These are phyloP conservation scores for Colletotrichum chlorophyti DNA, from an alignment of 2,329 filamentous ascomycete genomes.

Conservation along the genomic window DNA sequence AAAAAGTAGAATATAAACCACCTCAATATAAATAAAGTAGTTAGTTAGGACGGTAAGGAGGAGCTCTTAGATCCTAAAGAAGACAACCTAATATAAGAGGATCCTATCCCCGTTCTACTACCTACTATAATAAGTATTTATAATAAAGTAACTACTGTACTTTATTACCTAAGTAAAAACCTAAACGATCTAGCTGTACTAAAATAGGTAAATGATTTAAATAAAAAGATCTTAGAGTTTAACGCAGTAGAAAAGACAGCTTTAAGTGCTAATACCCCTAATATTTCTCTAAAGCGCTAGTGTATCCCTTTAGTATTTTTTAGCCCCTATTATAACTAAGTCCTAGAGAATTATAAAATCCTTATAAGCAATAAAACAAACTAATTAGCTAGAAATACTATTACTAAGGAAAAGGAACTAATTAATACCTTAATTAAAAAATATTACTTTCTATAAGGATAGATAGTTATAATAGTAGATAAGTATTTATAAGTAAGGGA, in stretches of 20 bases:
- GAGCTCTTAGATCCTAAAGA: not conserved
- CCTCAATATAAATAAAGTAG: slow-evolving; percentile 35
- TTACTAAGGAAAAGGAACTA: not conserved
- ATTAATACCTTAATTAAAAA: not conserved
- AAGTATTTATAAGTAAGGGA: not conserved
- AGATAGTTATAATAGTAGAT: not conserved
- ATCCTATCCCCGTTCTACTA: not conserved
- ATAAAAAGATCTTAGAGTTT: not conserved
- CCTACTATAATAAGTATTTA: not conserved
- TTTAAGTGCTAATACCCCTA: not conserved
- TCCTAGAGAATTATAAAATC: not conserved
- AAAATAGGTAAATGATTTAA: not conserved
- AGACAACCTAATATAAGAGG: not conserved
- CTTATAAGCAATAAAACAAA: not conserved
- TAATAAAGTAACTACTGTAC: not conserved
- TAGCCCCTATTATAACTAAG: not conserved
- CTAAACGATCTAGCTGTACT: not conserved
- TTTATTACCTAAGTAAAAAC: not conserved
- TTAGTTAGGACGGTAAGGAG: not conserved
- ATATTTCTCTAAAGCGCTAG: not conserved
- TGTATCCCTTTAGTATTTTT: not conserved
- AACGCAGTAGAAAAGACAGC: not conserved
- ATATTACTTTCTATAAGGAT: not conserved
- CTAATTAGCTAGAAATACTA: not conserved
- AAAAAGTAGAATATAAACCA: slow-evolving; percentile 31